A percentile compares a stretch with the other conserved stretches of the same genome.
Conservation (phyloP, 331 rosid genomes). For the Prunus yedoensis region DNA sequence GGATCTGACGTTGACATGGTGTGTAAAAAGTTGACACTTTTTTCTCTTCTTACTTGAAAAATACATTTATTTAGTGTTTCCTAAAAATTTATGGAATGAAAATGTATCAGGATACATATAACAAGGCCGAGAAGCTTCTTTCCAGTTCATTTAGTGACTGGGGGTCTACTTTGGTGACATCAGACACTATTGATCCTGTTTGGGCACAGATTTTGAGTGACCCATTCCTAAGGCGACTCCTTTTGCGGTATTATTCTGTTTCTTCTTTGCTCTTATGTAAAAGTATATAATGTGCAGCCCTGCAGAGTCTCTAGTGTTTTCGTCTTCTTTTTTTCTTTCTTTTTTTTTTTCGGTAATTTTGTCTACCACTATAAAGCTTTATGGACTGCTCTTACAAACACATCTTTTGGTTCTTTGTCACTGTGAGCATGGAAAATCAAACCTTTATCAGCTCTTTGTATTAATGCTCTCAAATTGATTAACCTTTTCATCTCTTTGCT, state of each 20-base stretch:
- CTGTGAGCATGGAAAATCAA: too few species aligned
- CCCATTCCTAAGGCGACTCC: conserved; percentile 87
- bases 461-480: background rate
- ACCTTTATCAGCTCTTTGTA: background rate
- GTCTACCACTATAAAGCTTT: background rate
- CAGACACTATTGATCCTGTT: conserved; percentile 66
- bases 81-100: conserved; percentile 23
- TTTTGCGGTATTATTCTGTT: conserved; percentile 57
- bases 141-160: conserved; percentile 59
- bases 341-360: background rate
- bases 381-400: background rate
- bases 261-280: background rate
- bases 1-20: conserved; percentile 77
- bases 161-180: conserved; percentile 63
- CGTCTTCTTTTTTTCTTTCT: background rate
- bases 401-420: background rate
- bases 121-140: conserved; percentile 71
- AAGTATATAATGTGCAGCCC: background rate
- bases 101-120: conserved; percentile 64
- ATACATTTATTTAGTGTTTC: background rate
- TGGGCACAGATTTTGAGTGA: conserved; percentile 88
- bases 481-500: background rate
- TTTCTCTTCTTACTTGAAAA: conserved; percentile 16
- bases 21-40: conserved; percentile 16
- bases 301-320: background rate